Base-by-base conservation (phyloP, 2,329 filamentous ascomycete species). In the Fusarium sambucinum region DNA sequence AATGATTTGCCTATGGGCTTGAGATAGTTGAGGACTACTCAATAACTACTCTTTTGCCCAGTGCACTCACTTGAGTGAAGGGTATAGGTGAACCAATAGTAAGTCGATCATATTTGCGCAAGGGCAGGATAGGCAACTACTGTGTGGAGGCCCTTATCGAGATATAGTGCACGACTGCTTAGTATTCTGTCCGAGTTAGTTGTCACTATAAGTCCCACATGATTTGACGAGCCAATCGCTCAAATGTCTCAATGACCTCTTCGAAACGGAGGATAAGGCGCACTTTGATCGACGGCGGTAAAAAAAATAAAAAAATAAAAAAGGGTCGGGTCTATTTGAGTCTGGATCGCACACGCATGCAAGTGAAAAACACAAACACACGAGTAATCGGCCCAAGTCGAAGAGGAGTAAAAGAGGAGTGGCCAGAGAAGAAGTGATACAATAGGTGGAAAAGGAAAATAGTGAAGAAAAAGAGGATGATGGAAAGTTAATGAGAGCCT, bases 341-440 rank as follows among this genome's bases (percentile, higher is more conserved):
- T 70, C 70, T 73, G 60, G 70, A 73, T 70, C 64, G 55, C 48
- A 68, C 64, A 67, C 53, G 61, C 44, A 63, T 64, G 54, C 59
- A 56, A 56, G 40, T 50, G 33, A 54, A 60, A 61, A 62, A 53
- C 46, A 50, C 47, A 29, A n/a, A 53, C 47, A 38, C 47, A 27
- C 21, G 17, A 46, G 47, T 47, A 37, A 63, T 54, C 55, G 33
- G 48, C 35, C 44, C 21, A 59, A 59, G 50, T 51, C 35, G 55
- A 41, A 63, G 54, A 58, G 37, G 45, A 50, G 47, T 47, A 55
- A 59, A 64, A 54, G 61, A 69, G 53, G 61, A 69, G 65, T 50
- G 13, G 46, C 3, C 21, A 23, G 63, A 58, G 21, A 41, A 21
- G 13, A 46, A 52, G 27, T 37, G 52, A 64, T 42, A 44, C 37